A percentile compares a stretch with the other conserved stretches of the same genome.
Evolutionary conservation across 2,329 filamentous ascomycete genomes (phyloP).

Genomic region (Cryphonectria carpinicola): DNA sequence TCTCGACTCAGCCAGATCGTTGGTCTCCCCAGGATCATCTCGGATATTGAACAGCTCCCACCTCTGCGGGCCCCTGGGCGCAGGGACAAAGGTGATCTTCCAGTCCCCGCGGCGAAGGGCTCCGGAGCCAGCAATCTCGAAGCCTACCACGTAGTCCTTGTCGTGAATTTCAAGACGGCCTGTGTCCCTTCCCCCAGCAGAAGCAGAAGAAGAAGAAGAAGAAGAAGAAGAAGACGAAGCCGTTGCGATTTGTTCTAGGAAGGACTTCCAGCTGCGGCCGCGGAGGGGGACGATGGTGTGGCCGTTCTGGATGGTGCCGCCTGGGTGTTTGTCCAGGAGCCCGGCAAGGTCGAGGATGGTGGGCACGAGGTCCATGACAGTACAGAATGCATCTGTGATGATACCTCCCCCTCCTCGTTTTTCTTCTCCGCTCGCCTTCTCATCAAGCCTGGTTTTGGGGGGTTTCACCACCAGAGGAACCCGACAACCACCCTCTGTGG

Average conservation of each 20-base stretch:
- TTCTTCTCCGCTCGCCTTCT: too few relatives aligned
- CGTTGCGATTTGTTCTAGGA: constrained; percentile 33
- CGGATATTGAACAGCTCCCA: constrained; percentile 54
- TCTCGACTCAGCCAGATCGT: constrained; percentile 41
- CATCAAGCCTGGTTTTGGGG: not conserved
- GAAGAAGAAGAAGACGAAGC: not conserved
- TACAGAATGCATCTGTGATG: constrained; percentile 53
- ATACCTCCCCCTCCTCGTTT: constrained; percentile 24
- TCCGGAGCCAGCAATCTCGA: constrained; percentile 42
- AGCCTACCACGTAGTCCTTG: constrained; percentile 42
- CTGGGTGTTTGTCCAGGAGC: constrained; percentile 1
- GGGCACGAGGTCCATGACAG: constrained; percentile 55
- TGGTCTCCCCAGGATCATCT: constrained; percentile 49
- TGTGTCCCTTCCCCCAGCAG: not conserved
- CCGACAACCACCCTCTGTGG: constrained; percentile 54
- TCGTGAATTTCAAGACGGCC: constrained; percentile 40
- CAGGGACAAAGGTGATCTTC: constrained; percentile 51
- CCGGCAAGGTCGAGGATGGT: constrained; percentile 52
- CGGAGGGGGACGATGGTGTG: constrained; percentile 40
- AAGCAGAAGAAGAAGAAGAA: too few relatives aligned
- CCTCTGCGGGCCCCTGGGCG: constrained; percentile 50
- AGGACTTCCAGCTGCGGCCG: constrained; percentile 41
- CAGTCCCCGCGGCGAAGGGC: constrained; percentile 42
- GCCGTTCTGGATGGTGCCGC: constrained; percentile 33
- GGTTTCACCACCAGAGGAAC: constrained; percentile 49